Conservation (phyloP, 1,284 basidiomycete genomes). For the Ganoderma sinense region DNA sequence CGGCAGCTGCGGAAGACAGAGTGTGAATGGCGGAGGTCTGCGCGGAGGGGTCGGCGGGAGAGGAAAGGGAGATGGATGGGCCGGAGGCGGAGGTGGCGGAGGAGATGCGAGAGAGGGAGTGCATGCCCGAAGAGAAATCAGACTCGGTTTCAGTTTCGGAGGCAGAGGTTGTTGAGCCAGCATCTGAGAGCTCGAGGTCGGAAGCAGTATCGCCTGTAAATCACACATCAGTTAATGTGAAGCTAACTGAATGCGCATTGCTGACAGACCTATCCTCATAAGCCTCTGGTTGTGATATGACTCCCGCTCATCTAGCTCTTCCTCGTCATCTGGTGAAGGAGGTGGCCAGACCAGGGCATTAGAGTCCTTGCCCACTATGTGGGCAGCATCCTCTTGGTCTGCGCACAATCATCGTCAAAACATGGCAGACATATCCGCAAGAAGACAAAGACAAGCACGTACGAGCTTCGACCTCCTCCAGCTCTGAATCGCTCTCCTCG, state of each 20-base stretch:
- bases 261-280: constrained; percentile 69
- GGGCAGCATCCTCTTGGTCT: constrained; percentile 54
- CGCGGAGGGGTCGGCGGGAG: constrained; percentile 43
- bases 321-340: constrained; percentile 55
- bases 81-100: constrained; percentile 51
- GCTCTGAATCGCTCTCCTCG: constrained; percentile 63
- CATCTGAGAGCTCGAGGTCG: constrained; percentile 67
- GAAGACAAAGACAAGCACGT: constrained; percentile 34
- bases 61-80: constrained; percentile 47
- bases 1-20: constrained; percentile 50
- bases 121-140: constrained; percentile 39
- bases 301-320: constrained; percentile 68
- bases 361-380: constrained; percentile 62
- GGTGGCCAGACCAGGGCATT: constrained; percentile 79
- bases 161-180: constrained; percentile 56
- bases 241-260: neutral
- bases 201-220: constrained; percentile 63
- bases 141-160: constrained; percentile 44
- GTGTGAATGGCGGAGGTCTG: constrained; percentile 36
- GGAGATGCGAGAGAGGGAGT: constrained; percentile 40
- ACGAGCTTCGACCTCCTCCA: constrained; percentile 73
- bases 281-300: constrained; percentile 70
- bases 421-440: neutral
- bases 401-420: constrained; percentile 1
- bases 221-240: neutral